These are phyloP conservation scores for Daphne laureola DNA, from an alignment of 441 rosid species.

Conservation along the genomic window DNA sequence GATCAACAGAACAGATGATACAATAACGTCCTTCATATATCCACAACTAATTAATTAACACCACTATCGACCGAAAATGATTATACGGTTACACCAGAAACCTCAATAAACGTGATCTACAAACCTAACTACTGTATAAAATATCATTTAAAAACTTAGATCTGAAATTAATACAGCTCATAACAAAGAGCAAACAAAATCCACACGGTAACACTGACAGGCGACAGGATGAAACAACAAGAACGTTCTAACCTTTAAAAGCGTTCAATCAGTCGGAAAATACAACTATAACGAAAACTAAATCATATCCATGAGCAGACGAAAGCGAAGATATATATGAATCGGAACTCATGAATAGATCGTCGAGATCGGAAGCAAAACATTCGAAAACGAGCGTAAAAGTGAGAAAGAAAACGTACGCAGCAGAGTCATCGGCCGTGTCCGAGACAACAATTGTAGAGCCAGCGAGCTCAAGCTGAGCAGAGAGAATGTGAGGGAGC, in stretches of 20 bases:
- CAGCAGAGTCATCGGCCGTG: constrained; percentile 24
- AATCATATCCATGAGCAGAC: too few species aligned
- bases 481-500: constrained; percentile 63
- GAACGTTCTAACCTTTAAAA: neutral
- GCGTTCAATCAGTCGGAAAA: too few species aligned
- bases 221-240: neutral
- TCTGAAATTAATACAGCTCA: neutral
- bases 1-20: neutral
- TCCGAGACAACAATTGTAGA: constrained; percentile 47
- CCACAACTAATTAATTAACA: too few species aligned
- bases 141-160: neutral
- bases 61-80: too few species aligned
- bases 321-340: neutral
- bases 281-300: too few species aligned
- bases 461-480: constrained; percentile 64
- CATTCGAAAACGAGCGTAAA: neutral
- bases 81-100: neutral
- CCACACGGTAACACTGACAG: neutral
- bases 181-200: neutral
- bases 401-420: constrained; percentile 24
- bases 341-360: neutral
- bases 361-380: neutral
- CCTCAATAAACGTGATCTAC: too few species aligned
- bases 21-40: too few species aligned
- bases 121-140: too few species aligned